Conservation (phyloP, 1,139 yeast genomes). For the Blastobotrys petasosporus region DNA sequence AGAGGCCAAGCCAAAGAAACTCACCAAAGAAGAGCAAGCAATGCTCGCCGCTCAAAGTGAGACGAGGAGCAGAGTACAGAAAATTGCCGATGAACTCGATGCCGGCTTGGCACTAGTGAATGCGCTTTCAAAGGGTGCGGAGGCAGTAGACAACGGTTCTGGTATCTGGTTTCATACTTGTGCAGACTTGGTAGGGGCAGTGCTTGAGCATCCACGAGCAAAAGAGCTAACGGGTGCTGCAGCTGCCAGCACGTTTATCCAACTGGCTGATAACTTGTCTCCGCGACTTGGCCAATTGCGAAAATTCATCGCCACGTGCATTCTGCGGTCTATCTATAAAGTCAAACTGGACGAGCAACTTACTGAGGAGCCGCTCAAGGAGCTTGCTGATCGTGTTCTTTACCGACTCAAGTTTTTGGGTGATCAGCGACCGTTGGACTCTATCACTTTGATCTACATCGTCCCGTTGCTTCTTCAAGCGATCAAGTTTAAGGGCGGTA, state of each 20-base stretch:
- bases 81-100: conserved; percentile 36
- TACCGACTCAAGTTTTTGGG: conserved; percentile 71
- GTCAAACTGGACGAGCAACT: conserved; percentile 36
- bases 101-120: conserved; percentile 51
- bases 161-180: conserved; percentile 67
- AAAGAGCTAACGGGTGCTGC: conserved; percentile 31
- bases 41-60: conserved; percentile 56
- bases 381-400: conserved; percentile 56
- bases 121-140: conserved; percentile 47
- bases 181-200: conserved; percentile 37
- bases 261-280: conserved; percentile 32
- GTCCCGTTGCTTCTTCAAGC: conserved; percentile 60
- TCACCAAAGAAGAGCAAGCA: conserved; percentile 73
- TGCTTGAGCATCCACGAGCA: conserved; percentile 39
- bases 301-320: conserved; percentile 59
- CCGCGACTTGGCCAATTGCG: conserved; percentile 48
- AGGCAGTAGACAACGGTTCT: conserved; percentile 60
- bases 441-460: conserved; percentile 62
- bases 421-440: conserved; percentile 67
- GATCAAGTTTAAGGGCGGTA: conserved; percentile 42
- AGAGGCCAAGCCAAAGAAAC: conserved; percentile 36
- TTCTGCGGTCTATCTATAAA: conserved; percentile 43
- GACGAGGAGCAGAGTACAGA: conserved; percentile 46
- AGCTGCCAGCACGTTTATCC: conserved; percentile 28
- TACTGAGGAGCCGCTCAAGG: conserved; percentile 47